Evolutionary conservation across 2,329 filamentous ascomycete genomes (phyloP), one percentile per base, ranked within the genome.

Genomic region (Lithohypha guttulata): DNA sequence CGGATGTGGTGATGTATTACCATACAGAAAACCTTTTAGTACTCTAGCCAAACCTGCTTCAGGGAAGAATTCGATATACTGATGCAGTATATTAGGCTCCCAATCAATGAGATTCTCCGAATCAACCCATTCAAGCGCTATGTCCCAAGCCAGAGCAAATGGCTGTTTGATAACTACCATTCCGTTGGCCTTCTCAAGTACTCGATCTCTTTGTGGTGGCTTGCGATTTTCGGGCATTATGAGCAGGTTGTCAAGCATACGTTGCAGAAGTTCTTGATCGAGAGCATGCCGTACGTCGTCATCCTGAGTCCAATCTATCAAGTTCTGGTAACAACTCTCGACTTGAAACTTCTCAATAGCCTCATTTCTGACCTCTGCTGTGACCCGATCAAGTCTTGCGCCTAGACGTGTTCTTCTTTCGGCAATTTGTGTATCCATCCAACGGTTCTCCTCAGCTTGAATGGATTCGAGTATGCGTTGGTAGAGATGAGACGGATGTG

Each of bases 131-230:
- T 96, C 84, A 42, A 98, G 69, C 20, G 82, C 73, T 44, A 95
- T 80, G 52, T 85, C 81, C 93, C 93, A 98, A 0, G 91, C 91
- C 11, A 93, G 69, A 47, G 80, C 76, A 61, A 81, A 94, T 0
- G 85, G 84, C 51, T 96, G 86, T 52, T 89, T 87, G 57, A 98
- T 91, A 43, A 94, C 83, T 44, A 98, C 89, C 83, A 98, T 94
- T 45, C 89, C 91, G 46, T 79, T 77, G 1, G 89, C 86, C 37
- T 91, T 66, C 43, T 81, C 79, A 52, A 81, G 62, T 0, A 94
- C 80, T 47, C 81, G 78, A 23, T 76, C 66, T 18, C 83, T 73
- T 58, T 93, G 86, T 13, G 67, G 60, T 1, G 63, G 55, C 60
- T 96, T 96, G 42, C 77, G 65, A 3, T 79, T 76, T 1, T 69